Evolutionary conservation across 148 eudicot genomes (phyloP).

Genomic region (Rhododendron kiyosumense): DNA sequence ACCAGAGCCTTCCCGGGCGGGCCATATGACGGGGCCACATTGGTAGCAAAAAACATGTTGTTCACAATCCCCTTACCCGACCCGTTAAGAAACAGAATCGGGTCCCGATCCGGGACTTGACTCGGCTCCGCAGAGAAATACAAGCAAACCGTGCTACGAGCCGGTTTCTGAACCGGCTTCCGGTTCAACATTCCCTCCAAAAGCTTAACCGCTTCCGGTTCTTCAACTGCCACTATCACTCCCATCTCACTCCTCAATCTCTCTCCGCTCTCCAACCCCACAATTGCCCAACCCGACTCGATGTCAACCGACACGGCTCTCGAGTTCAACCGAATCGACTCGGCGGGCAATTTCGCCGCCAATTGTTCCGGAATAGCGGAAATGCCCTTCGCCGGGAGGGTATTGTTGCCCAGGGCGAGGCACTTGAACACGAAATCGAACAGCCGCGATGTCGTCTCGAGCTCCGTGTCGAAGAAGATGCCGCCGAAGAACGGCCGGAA

Average conservation of each 20-base stretch:
- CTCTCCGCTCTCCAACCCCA: constrained; percentile 57
- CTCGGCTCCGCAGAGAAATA: constrained; percentile 52
- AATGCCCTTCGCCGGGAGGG: constrained; percentile 78
- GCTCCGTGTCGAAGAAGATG: constrained; percentile 76
- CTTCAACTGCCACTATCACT: constrained; percentile 79
- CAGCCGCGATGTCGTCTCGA: constrained; percentile 76
- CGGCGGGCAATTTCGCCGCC: constrained; percentile 56
- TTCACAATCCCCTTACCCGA: constrained; percentile 87
- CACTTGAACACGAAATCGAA: constrained; percentile 87
- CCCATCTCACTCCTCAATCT: constrained; percentile 50
- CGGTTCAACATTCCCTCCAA: constrained; percentile 42
- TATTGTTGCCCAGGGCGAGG: constrained; percentile 74
- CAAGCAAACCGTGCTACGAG: constrained; percentile 75
- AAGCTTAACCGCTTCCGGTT: constrained; percentile 59
- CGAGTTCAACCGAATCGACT: constrained; percentile 54
- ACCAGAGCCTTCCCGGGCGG: constrained; percentile 69
- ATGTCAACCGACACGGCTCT: constrained; percentile 39
- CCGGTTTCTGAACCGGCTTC: constrained; percentile 28
- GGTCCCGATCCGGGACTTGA: constrained; percentile 52
- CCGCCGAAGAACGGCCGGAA: constrained; percentile 95
- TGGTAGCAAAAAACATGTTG: constrained; percentile 90
- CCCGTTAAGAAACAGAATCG: constrained; percentile 73
- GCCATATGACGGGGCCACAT: constrained; percentile 75
- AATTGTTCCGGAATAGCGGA: constrained; percentile 79
- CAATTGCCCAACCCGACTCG: constrained; percentile 17